Evolutionary conservation across 805 yeast species (phyloP).

Genomic region (Tetrapisispora fleetii): DNA sequence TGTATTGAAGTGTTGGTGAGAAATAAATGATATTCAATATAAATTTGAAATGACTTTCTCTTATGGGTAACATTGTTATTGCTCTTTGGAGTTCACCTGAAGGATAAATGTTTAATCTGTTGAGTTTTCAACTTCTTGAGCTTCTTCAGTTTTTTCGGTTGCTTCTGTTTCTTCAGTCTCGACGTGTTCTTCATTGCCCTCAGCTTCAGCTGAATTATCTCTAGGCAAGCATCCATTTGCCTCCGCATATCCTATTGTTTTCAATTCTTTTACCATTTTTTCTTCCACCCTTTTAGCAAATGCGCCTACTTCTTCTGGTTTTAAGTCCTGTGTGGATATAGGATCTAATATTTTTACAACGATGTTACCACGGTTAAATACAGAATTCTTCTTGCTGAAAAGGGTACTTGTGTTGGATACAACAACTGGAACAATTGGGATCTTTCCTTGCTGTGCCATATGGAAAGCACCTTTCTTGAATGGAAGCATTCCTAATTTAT

Average conservation of each 20-base stretch:
- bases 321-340: conserved; percentile 56
- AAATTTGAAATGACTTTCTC: too few species aligned
- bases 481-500: conserved; percentile 61
- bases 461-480: conserved; percentile 98
- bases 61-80: too few species aligned
- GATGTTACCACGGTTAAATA: conserved; percentile 70
- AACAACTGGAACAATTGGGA: conserved; percentile 83
- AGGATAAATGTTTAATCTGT: too few species aligned
- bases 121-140: not conserved
- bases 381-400: conserved; percentile 46
- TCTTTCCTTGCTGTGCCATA: conserved; percentile 82
- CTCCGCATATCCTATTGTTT: conserved; percentile 30
- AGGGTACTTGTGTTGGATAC: conserved; percentile 77
- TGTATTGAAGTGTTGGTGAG: too few species aligned
- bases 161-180: not conserved
- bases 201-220: not conserved
- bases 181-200: not conserved
- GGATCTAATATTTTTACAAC: conserved; percentile 74
- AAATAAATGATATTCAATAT: too few species aligned
- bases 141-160: not conserved
- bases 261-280: conserved; percentile 40
- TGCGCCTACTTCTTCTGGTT: conserved; percentile 60
- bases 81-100: too few species aligned
- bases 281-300: conserved; percentile 47
- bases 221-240: not conserved